phyloP scores from a whole-genome alignment of 495 filamentous ascomycete genomes.

The Tetracladium marchalianum region DNA sequence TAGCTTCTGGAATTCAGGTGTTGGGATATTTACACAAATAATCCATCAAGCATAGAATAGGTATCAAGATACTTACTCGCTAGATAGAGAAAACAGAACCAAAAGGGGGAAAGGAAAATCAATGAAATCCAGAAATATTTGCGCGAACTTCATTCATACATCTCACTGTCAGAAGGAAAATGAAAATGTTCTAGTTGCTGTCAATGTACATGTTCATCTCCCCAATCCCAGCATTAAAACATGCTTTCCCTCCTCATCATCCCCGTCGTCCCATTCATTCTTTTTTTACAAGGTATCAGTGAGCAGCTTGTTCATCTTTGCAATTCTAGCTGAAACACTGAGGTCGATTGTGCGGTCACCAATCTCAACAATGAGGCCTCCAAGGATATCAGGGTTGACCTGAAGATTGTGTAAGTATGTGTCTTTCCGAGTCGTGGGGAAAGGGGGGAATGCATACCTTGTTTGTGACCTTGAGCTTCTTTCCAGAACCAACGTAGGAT shows the following conservation, averaged over 20 bases:
- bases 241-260: neutral
- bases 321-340: constrained; percentile 86
- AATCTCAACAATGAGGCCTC: constrained; percentile 91
- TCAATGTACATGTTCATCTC: constrained; percentile 11
- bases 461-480: constrained; percentile 95
- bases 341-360: constrained; percentile 97
- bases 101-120: too few species aligned
- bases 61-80: too few species aligned
- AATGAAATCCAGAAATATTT: too few species aligned
- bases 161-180: neutral
- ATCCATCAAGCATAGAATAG: too few species aligned
- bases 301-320: constrained; percentile 98
- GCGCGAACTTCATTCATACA: too few species aligned
- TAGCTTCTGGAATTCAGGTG: too few species aligned
- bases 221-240: neutral
- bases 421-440: neutral
- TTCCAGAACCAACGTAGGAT: constrained; percentile 74
- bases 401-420: constrained; percentile 22
- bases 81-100: too few species aligned
- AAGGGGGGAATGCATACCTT: constrained; percentile 44
- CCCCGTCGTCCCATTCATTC: constrained; percentile 1
- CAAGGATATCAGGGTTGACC: constrained; percentile 91
- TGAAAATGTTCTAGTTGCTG: constrained; percentile 9
- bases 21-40: too few species aligned
- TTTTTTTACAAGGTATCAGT: constrained; percentile 81